Evolutionary conservation across 1,139 yeast genomes (phyloP), one percentile per base, ranked within the genome.

Genomic region (Nakaseomyces delphensis): DNA sequence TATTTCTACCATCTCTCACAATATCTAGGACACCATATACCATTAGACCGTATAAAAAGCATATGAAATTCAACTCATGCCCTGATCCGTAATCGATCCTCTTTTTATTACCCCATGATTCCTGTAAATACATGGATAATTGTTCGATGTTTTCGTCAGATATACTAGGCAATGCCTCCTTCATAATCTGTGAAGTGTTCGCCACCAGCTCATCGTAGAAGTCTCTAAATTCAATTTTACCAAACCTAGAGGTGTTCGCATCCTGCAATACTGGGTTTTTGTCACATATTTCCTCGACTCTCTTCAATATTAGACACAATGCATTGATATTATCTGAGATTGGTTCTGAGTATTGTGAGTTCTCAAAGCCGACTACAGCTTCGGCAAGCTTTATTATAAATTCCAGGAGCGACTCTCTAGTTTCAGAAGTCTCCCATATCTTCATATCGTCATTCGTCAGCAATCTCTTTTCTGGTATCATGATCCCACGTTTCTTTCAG

Each of bases 11-110:
- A 47, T 76, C 80, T 1, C 50, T 44, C 0, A 55, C 48, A 1
- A 58, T 45, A n/a, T 59, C 53, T 23, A 76, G 49, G 8, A 71
- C 45, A 0, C 62, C 62, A 18, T 77, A 64, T 45, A 71, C 62
- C 25, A 70, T 47, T 6, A 84, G 63, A 40, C 85, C 77, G 29
- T 76, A 67, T 36, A 86, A 65, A 53, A 85, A 83, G 40, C 83
- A 75, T 1, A 89, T 55, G 56, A 91, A 89, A 59, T 87, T 89
- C 46, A 91, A 69, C 60, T 91, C 99, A 61, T 91, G 99, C 19
- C 98, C 98, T 3, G 96, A 84, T 0, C 99, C 99, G 60, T 87
- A 91, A 62, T 91, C 99, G 23, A 91, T 85, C 57, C 99, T 71
- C 2, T 76, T 74, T 44, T 85, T 68, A 57, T 86, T 79, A 0